Percentiles rank a stretch among this genome's conserved stretches.
These are phyloP conservation scores for Tetrapisispora namnaoensis DNA, from an alignment of 805 yeast genomes.

Conservation along the genomic window DNA sequence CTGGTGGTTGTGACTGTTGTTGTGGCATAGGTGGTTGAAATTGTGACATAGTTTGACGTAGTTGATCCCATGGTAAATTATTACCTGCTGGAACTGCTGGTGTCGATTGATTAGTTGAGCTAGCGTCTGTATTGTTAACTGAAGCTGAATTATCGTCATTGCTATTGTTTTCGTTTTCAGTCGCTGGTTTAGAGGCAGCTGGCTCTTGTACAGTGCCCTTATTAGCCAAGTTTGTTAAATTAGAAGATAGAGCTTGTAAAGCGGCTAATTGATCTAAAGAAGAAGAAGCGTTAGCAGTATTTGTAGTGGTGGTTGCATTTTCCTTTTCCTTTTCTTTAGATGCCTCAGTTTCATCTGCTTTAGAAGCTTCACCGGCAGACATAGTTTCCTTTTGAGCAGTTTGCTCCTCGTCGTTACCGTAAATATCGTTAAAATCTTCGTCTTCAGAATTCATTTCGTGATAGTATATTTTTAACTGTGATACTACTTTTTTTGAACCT, in stretches of 20 bases:
- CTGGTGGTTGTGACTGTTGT: slow-evolving; percentile 7
- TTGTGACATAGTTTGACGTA: slow-evolving; percentile 29
- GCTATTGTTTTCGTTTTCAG: background rate
- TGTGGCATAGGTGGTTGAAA: slow-evolving; percentile 19
- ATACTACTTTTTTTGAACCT: background rate
- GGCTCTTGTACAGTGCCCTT: slow-evolving; percentile 6
- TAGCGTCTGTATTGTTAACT: background rate
- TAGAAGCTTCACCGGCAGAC: slow-evolving; percentile 2
- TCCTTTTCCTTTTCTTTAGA: slow-evolving; percentile 1
- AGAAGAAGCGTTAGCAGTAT: background rate
- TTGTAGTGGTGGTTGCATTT: background rate
- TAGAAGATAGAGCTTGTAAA: slow-evolving; percentile 28
- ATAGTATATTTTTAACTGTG: background rate
- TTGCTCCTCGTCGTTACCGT: slow-evolving; percentile 30
- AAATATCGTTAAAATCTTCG: slow-evolving; percentile 93
- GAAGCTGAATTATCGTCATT: slow-evolving; percentile 1
- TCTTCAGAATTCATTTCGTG: slow-evolving; percentile 64
- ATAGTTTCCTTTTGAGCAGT: slow-evolving; percentile 4
- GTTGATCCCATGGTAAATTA: slow-evolving; percentile 26
- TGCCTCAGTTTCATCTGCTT: background rate
- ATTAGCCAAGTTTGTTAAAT: slow-evolving; percentile 21
- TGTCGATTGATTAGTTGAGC: slow-evolving; percentile 1
- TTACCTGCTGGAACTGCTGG: slow-evolving; percentile 6
- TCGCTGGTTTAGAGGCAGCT: background rate
- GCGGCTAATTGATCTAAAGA: slow-evolving; percentile 28